Evolutionary conservation across 257 asterid genomes (phyloP).

Genomic region (Solanum arcanum): DNA sequence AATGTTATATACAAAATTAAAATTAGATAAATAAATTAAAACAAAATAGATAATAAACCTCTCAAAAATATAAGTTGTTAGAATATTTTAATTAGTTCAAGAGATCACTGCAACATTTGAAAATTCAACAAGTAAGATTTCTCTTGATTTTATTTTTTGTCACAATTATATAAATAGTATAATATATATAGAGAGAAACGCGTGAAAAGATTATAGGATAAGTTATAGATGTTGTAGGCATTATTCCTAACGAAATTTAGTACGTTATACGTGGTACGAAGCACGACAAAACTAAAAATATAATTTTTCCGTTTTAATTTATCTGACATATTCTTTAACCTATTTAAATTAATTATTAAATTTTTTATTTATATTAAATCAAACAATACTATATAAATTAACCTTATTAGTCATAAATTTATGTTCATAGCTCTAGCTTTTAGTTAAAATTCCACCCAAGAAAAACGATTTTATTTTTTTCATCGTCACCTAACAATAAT

Average conservation of each 20-base stretch:
- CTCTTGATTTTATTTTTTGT: not conserved
- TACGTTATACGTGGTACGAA: not conserved
- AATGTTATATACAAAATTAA: not conserved
- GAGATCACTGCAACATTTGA: not conserved
- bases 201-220: conserved; percentile 6
- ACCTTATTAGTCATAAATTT: not conserved
- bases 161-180: not conserved
- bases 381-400: too few relatives aligned
- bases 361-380: too few relatives aligned
- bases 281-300: not conserved
- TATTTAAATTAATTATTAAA: too few relatives aligned
- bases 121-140: not conserved
- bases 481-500: not conserved
- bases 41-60: too few relatives aligned
- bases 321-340: fast-evolving
- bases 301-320: not conserved
- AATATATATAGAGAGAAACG: not conserved
- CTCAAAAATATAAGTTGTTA: not conserved
- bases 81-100: not conserved
- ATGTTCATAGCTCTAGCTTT: not conserved
- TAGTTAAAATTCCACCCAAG: not conserved
- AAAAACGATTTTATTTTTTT: not conserved
- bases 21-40: not conserved
- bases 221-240: not conserved
- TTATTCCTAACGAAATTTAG: not conserved